Base-by-base conservation (phyloP, 768 basidiomycete genomes). In the Russula griseocarnosa region DNA sequence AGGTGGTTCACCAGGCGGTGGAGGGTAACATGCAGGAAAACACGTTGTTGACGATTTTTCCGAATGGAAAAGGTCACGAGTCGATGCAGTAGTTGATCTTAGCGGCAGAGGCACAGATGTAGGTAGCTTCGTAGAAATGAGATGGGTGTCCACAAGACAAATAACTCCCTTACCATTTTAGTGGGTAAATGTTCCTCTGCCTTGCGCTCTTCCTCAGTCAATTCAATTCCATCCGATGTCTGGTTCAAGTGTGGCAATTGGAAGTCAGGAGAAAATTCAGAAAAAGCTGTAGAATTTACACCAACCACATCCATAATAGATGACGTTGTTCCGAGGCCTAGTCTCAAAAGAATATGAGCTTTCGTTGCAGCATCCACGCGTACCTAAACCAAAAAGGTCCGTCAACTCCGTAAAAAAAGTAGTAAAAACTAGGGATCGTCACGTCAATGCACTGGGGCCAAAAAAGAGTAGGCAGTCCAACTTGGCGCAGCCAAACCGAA, bases 11-110 rank as follows among this genome's bases (percentile, higher is more conserved):
- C 38, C 10, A 1, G 28, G 54, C 5, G 24, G 54, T 14, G 58
- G 53, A 14, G 63, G 63, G 20, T 65, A 65, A 20, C 16, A 16
- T 10, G 47, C 24, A 4, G 63, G 63, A 18, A 65, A 65, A n/a
- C 63, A 60, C 2, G 54, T 55, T 11, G 32, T 34, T 26, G 53
- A 38, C 0, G 63, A 38, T 5, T 5, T 24, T 4, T 9, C 18
- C 1, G 38, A 28, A 44, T 28, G 10, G 10, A 65, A 60, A 3
- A 30, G 34, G 30, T 65, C 47, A 20, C 11, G 3, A 32, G 1
- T 8, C 26, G 8, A 16, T 34, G 52, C 2, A 18, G 22, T n/a
- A 26, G 11, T 22, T 36, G 18, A 26, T 30, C 8, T 26, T 32
- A 13, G 8, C 5, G 22, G 4, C 13, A 16, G 1, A 5, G 22